These are phyloP conservation scores for Caryocar brasiliense DNA, from an alignment of 441 rosid species.

Conservation along the genomic window DNA sequence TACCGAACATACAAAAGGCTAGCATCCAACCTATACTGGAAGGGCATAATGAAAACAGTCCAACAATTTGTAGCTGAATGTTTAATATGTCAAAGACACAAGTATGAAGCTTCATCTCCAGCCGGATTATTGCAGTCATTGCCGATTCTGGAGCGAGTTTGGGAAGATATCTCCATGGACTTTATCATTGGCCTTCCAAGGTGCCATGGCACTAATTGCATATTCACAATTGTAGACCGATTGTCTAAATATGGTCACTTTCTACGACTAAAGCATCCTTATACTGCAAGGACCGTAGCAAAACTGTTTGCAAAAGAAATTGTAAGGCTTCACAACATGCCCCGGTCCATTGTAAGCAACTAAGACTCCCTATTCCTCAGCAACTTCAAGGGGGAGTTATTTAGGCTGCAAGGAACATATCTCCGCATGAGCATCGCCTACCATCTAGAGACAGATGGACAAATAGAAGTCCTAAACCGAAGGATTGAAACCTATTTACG, in stretches of 20 bases:
- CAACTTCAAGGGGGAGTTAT: neutral
- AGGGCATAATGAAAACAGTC: neutral
- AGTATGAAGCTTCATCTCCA: too few species aligned
- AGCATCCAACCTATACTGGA: neutral
- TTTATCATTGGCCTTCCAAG: neutral
- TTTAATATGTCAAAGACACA: neutral
- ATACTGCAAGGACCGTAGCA: too few species aligned
- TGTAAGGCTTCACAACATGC: neutral
- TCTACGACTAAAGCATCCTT: too few species aligned
- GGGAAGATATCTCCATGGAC: neutral
- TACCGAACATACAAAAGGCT: neutral
- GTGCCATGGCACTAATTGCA: neutral
- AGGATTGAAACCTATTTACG: neutral
- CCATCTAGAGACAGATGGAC: neutral
- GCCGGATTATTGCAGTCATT: too few species aligned
- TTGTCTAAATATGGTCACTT: neutral
- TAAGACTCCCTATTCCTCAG: neutral
- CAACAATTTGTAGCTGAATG: neutral
- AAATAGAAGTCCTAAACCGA: neutral
- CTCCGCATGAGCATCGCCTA: neutral
- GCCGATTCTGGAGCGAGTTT: too few species aligned
- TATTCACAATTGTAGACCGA: neutral
- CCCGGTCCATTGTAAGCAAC: neutral
- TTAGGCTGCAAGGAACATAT: neutral
- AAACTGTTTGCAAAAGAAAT: too few species aligned